These are phyloP conservation scores for Tetracladium marchalianum DNA, from an alignment of 495 filamentous ascomycete species.

Conservation along the genomic window DNA sequence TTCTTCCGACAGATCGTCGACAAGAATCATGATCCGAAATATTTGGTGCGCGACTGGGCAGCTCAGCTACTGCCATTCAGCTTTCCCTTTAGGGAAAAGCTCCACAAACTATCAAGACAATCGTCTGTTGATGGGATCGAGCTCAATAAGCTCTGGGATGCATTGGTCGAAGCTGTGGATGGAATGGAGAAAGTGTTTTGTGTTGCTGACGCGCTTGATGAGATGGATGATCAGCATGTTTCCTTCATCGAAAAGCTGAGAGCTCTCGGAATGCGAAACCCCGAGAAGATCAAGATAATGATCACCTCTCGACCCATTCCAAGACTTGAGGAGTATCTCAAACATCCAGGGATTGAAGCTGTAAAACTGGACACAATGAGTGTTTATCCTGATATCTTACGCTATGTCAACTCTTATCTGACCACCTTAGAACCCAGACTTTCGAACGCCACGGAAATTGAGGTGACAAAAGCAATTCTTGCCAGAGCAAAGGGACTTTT, in stretches of 20 bases:
- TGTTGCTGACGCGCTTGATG: conserved; percentile 39
- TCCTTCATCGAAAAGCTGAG: conserved; percentile 1
- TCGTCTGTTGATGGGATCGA: conserved; percentile 10
- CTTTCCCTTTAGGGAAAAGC: conserved; percentile 26
- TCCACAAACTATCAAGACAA: conserved; percentile 20
- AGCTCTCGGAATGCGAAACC: not conserved
- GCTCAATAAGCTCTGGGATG: conserved; percentile 11
- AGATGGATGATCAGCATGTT: conserved; percentile 21
- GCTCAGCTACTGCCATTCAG: conserved; percentile 31
- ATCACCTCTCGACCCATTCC: conserved; percentile 14
- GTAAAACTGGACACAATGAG: conserved; percentile 7
- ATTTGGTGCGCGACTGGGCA: conserved; percentile 34
- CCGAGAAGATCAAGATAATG: conserved; percentile 7
- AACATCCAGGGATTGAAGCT: conserved; percentile 6
- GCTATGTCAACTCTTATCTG: conserved; percentile 5
- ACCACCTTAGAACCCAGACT: not conserved
- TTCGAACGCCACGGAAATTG: not conserved
- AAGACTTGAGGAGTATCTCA: conserved; percentile 7
- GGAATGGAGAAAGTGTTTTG: conserved; percentile 31
- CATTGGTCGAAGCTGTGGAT: conserved; percentile 21
- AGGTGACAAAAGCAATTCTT: too few species aligned
- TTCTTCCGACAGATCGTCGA: conserved; percentile 46
- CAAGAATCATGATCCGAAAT: conserved; percentile 32
- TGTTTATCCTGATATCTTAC: conserved; percentile 5
- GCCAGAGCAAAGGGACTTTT: conserved; percentile 25